Conservation (phyloP, 345 rosid species). For the Syzygium jambos region DNA sequence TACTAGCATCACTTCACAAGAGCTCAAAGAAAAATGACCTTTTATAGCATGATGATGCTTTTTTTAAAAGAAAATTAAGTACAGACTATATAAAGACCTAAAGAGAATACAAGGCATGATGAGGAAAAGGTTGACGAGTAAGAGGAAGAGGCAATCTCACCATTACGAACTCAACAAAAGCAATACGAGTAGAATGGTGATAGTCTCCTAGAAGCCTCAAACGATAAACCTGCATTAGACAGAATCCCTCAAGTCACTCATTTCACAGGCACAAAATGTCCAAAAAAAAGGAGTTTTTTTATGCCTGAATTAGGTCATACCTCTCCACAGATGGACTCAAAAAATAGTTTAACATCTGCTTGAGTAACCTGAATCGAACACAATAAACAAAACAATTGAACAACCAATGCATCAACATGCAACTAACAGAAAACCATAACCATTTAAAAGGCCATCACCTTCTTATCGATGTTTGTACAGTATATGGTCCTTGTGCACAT, state of each 20-base stretch:
- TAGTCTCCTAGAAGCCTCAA: constrained; percentile 38
- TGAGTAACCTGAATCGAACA: constrained; percentile 22
- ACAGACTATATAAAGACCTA: background rate
- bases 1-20: background rate
- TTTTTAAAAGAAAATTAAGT: background rate
- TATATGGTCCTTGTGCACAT: constrained; percentile 91
- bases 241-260: background rate
- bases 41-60: background rate
- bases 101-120: background rate
- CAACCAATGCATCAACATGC: background rate
- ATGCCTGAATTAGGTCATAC: constrained; percentile 3
- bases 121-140: background rate
- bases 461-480: constrained; percentile 91
- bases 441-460: constrained; percentile 27
- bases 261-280: background rate
- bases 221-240: constrained; percentile 23
- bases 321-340: constrained; percentile 36
- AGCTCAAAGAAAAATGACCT: background rate
- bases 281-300: background rate
- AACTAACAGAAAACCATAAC: background rate
- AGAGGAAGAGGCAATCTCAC: constrained; percentile 6
- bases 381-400: background rate
- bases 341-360: constrained; percentile 23
- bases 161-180: constrained; percentile 34
- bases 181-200: constrained; percentile 35